phyloP scores from a whole-genome alignment of 352 stramenopile species.

The Phytophthora fragariaefolia region DNA sequence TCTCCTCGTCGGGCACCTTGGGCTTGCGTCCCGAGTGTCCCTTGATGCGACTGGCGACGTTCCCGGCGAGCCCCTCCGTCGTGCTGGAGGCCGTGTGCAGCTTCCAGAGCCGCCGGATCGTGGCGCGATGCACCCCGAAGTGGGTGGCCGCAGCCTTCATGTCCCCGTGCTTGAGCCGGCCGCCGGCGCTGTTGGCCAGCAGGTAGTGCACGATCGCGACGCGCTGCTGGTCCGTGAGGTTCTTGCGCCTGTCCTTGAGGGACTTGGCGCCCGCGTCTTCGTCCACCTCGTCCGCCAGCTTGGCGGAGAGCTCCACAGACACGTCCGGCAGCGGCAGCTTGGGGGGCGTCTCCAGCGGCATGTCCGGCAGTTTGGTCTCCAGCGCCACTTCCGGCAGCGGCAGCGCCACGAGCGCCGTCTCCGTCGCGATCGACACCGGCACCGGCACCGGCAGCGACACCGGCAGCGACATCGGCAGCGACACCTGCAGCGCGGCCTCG shows the following conservation, averaged over 20 bases:
- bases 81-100: constrained; percentile 29
- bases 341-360: constrained; percentile 13
- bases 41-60: constrained; percentile 44
- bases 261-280: constrained; percentile 3
- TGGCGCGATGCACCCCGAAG: constrained; percentile 43
- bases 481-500: background rate
- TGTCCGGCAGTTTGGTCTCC: constrained; percentile 25
- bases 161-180: constrained; percentile 42
- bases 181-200: constrained; percentile 41
- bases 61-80: constrained; percentile 27
- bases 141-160: constrained; percentile 42
- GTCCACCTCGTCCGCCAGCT: background rate
- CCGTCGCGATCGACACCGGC: constrained; percentile 5
- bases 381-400: constrained; percentile 10
- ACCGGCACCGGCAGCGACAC: background rate
- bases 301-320: constrained; percentile 6
- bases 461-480: background rate
- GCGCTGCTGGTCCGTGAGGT: constrained; percentile 40
- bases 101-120: constrained; percentile 43
- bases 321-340: constrained; percentile 14
- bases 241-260: constrained; percentile 34
- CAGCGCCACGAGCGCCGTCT: constrained; percentile 11
- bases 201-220: constrained; percentile 45
- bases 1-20: constrained; percentile 42
- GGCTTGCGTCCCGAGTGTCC: constrained; percentile 41